Evolutionary conservation across 352 stramenopile genomes (phyloP).

Genomic region (Phytophthora melonis): DNA sequence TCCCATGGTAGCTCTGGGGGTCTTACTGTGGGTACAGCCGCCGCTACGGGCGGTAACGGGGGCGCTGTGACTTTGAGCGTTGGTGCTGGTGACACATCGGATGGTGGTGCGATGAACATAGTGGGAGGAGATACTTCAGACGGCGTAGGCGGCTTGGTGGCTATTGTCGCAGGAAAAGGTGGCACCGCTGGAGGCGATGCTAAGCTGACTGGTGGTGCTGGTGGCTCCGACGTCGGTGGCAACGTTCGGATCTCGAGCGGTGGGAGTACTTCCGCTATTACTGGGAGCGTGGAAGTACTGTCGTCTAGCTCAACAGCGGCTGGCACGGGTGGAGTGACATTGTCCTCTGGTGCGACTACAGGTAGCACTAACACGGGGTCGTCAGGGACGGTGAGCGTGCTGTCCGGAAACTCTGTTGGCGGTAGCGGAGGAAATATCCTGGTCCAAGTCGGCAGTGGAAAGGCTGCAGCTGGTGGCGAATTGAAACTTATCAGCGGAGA

Average conservation of each 20-base stretch:
- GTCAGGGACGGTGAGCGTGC: conserved; percentile 19
- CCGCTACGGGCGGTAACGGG: conserved; percentile 22
- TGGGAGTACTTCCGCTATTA: conserved; percentile 6
- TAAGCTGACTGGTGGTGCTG: conserved; percentile 26
- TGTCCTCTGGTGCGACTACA: conserved; percentile 17
- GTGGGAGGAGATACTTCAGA: conserved; percentile 20
- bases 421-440: conserved; percentile 21
- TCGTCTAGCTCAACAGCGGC: conserved; percentile 12
- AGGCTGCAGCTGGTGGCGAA: conserved; percentile 19
- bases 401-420: conserved; percentile 5
- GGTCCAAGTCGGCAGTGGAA: conserved; percentile 21
- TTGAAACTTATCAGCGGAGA: conserved; percentile 18
- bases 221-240: conserved; percentile 26
- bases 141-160: conserved; percentile 16
- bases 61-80: conserved; percentile 35
- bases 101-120: conserved; percentile 29
- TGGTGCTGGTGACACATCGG: conserved; percentile 25
- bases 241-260: conserved; percentile 37
- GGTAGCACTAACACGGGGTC: conserved; percentile 10
- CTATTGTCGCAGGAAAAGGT: conserved; percentile 25
- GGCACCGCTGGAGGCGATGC: conserved; percentile 31
- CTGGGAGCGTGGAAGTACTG: conserved; percentile 7
- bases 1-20: conserved; percentile 28
- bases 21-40: conserved; percentile 28
- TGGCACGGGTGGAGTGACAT: conserved; percentile 16